Evolutionary conservation across 345 rosid species (phyloP).

Genomic region (Hevea brasiliensis): DNA sequence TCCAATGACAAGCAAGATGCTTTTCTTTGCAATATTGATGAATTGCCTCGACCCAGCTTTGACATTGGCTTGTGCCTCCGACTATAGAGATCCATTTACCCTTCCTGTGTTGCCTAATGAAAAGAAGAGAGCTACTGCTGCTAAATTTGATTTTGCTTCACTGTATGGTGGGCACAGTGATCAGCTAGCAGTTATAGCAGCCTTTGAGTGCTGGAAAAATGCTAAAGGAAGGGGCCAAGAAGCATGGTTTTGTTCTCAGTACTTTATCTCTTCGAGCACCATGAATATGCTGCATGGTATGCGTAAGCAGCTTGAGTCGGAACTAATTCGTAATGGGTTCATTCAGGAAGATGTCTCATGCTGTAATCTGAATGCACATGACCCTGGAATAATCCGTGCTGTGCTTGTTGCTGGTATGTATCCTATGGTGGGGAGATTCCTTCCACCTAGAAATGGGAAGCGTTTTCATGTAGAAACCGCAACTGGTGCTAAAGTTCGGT

Average conservation of each 20-base stretch:
- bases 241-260: slow-evolving; percentile 65
- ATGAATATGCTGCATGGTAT: slow-evolving; percentile 79
- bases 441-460: slow-evolving; percentile 47
- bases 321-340: slow-evolving; percentile 61
- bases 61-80: slow-evolving; percentile 93
- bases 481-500: slow-evolving; percentile 63
- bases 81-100: slow-evolving; percentile 81
- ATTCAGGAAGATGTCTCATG: slow-evolving; percentile 57
- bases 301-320: slow-evolving; percentile 81
- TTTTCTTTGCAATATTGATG: slow-evolving; percentile 84
- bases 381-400: slow-evolving; percentile 76
- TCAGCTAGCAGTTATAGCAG: slow-evolving; percentile 87
- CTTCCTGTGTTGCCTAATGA: slow-evolving; percentile 73
- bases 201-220: slow-evolving; percentile 85
- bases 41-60: slow-evolving; percentile 95
- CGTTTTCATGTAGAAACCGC: slow-evolving; percentile 65
- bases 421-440: slow-evolving; percentile 77
- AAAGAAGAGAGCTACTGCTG: slow-evolving; percentile 71
- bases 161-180: slow-evolving; percentile 85
- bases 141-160: slow-evolving; percentile 76
- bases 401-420: slow-evolving; percentile 87
- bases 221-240: slow-evolving; percentile 68
- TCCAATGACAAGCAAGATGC: slow-evolving; percentile 89
- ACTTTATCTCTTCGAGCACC: slow-evolving; percentile 65
- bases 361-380: slow-evolving; percentile 62